Evolutionary conservation across 768 basidiomycete genomes (phyloP).

Genomic region (Botryobasidium botryosum): DNA sequence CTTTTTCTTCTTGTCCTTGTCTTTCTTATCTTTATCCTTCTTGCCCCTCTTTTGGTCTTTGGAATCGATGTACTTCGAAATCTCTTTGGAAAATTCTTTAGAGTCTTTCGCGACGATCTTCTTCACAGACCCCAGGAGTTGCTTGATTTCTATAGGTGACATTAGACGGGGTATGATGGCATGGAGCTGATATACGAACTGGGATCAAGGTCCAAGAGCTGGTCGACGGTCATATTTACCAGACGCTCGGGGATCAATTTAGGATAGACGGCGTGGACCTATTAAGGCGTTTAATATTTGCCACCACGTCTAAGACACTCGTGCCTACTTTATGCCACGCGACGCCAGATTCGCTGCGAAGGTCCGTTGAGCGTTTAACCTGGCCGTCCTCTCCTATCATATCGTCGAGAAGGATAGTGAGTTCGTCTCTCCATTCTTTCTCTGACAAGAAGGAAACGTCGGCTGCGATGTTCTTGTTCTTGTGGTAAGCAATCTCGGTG

Average conservation of each 20-base stretch:
- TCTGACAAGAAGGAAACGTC: conserved; percentile 41
- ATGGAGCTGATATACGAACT: too few species aligned
- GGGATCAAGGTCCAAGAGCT: conserved; percentile 20
- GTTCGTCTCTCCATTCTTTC: conserved; percentile 40
- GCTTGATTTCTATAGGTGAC: conserved; percentile 30
- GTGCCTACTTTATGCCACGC: conserved; percentile 39
- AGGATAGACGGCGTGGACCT: conserved; percentile 51
- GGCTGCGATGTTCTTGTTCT: conserved; percentile 36
- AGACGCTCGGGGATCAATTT: conserved; percentile 31
- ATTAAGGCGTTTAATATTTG: background rate
- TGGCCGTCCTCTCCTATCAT: conserved; percentile 43
- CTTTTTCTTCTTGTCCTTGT: conserved; percentile 21
- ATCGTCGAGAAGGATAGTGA: conserved; percentile 37
- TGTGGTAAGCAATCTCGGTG: conserved; percentile 41
- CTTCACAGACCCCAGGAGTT: conserved; percentile 36
- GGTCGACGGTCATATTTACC: conserved; percentile 31
- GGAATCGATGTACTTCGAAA: conserved; percentile 47
- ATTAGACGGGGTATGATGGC: too few species aligned
- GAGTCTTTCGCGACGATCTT: conserved; percentile 34
- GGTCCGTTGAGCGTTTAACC: conserved; percentile 33
- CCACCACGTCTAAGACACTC: background rate
- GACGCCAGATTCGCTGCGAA: conserved; percentile 41
- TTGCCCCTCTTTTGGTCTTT: conserved; percentile 37
- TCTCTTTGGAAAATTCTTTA: conserved; percentile 34
- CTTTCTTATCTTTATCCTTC: conserved; percentile 22